Percentiles rank a stretch among this genome's conserved stretches.
phyloP scores from a whole-genome alignment of 805 yeast species.

The Ogataea nonfermentans region DNA sequence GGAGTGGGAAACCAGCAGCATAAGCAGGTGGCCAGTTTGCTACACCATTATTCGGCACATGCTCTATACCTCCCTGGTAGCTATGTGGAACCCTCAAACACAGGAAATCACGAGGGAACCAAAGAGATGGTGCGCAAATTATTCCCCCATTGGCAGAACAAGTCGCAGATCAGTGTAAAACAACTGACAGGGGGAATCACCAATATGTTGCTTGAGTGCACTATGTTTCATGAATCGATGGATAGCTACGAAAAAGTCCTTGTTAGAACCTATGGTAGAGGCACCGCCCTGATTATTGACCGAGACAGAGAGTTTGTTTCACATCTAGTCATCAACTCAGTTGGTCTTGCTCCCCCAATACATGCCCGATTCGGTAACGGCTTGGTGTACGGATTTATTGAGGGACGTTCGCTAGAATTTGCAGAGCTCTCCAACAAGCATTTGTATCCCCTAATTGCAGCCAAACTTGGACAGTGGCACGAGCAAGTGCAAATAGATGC shows the following conservation, averaged over 20 bases:
- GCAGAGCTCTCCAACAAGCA: constrained; percentile 47
- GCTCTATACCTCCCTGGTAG: constrained; percentile 49
- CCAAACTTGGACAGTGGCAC: constrained; percentile 73
- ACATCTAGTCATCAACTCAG: constrained; percentile 58
- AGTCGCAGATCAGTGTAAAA: constrained; percentile 35
- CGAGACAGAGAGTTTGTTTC: constrained; percentile 72
- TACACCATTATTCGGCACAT: constrained; percentile 40
- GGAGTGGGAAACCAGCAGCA: constrained; percentile 3
- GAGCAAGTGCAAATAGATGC: constrained; percentile 41
- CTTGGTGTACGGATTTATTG: constrained; percentile 63
- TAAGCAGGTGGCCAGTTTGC: constrained; percentile 14
- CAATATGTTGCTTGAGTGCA: constrained; percentile 54
- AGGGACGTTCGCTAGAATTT: constrained; percentile 60
- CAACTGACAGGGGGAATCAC: constrained; percentile 64
- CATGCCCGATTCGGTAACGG: constrained; percentile 72
- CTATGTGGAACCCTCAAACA: constrained; percentile 36
- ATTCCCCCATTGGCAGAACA: constrained; percentile 39
- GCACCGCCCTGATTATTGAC: constrained; percentile 69
- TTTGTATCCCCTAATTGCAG: constrained; percentile 59
- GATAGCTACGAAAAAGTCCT: constrained; percentile 41
- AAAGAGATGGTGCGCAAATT: constrained; percentile 39
- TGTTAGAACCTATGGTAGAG: constrained; percentile 72
- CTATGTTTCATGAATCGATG: constrained; percentile 19
- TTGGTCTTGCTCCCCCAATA: constrained; percentile 65
- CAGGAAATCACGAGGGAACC: constrained; percentile 37